Conservation (phyloP, 345 rosid species). For the Linum usitatissimum region DNA sequence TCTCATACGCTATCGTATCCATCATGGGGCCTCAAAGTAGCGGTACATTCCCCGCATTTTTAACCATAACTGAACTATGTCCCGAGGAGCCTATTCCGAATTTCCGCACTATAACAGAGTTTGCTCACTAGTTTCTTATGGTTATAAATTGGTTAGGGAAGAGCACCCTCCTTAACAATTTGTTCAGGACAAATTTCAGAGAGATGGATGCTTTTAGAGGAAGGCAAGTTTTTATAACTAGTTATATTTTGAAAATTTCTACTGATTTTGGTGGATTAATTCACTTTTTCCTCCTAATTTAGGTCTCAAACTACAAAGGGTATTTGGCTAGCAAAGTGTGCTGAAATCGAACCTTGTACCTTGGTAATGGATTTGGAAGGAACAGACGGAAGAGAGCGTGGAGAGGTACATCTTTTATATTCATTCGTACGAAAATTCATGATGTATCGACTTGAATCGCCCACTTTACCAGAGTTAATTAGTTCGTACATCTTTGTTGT, state of each 20-base stretch:
- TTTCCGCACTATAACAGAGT: background rate
- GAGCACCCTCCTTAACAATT: constrained; percentile 86
- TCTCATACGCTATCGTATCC: constrained; percentile 88
- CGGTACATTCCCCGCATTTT: constrained; percentile 30
- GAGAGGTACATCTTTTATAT: constrained; percentile 48
- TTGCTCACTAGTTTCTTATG: constrained; percentile 5
- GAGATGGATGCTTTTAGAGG: constrained; percentile 99
- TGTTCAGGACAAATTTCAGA: constrained; percentile 81
- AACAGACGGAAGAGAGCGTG: constrained; percentile 98
- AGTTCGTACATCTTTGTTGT: background rate
- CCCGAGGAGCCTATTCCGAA: too few species aligned
- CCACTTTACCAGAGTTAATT: too few species aligned
- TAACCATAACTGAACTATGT: too few species aligned
- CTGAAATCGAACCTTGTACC: constrained; percentile 88
- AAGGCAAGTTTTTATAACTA: constrained; percentile 41
- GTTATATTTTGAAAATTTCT: background rate
- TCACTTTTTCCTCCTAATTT: constrained; percentile 11
- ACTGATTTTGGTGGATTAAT: background rate
- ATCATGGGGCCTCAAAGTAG: constrained; percentile 99
- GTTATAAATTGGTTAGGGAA: constrained; percentile 58
- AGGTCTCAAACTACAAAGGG: constrained; percentile 99
- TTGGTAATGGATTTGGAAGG: constrained; percentile 99
- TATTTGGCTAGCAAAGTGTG: constrained; percentile 84
- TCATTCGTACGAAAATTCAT: background rate
- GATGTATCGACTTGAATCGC: background rate